A percentile compares a stretch with the other conserved stretches of the same genome.
Conservation (phyloP, 1,284 basidiomycete genomes). For the Trichosporon coremiiforme region DNA sequence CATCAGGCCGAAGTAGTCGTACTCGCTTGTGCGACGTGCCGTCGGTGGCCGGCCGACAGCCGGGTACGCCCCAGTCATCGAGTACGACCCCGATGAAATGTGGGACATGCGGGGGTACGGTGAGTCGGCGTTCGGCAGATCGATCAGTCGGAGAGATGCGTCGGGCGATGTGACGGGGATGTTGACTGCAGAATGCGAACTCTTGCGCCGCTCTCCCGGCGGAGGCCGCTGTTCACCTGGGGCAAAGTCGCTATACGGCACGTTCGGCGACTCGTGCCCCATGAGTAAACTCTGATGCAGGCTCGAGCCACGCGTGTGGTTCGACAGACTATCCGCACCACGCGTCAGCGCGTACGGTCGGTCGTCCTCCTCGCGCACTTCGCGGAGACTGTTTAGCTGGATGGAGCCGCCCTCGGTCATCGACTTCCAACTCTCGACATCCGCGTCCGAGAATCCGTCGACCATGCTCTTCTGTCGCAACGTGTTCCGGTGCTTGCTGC, state of each 20-base stretch:
- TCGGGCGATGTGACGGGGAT: neutral
- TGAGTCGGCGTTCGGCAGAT: neutral
- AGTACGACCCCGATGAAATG: neutral
- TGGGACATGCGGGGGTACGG: neutral
- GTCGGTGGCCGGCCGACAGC: slow-evolving; percentile 19
- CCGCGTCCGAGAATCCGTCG: slow-evolving; percentile 53
- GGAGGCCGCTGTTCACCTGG: neutral
- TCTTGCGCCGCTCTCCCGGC: neutral
- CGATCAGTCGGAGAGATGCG: slow-evolving; percentile 11
- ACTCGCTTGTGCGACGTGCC: slow-evolving; percentile 15
- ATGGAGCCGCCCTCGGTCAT: slow-evolving; percentile 44
- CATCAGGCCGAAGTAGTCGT: slow-evolving; percentile 23
- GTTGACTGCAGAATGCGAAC: neutral
- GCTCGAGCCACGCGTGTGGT: slow-evolving; percentile 28
- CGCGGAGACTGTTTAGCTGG: slow-evolving; percentile 40
- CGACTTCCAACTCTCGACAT: slow-evolving; percentile 46
- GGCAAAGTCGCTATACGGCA: slow-evolving; percentile 4
- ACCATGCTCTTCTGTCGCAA: slow-evolving; percentile 53
- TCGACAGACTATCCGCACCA: slow-evolving; percentile 19
- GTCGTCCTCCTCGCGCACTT: slow-evolving; percentile 37
- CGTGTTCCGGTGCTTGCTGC: slow-evolving; percentile 49
- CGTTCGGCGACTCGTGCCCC: neutral
- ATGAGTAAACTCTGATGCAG: slow-evolving; percentile 24
- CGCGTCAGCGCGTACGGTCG: neutral
- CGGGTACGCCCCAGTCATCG: slow-evolving; percentile 43